phyloP scores from a whole-genome alignment of 192 early-diverging fungal genomes.

The Backusella westeae region DNA sequence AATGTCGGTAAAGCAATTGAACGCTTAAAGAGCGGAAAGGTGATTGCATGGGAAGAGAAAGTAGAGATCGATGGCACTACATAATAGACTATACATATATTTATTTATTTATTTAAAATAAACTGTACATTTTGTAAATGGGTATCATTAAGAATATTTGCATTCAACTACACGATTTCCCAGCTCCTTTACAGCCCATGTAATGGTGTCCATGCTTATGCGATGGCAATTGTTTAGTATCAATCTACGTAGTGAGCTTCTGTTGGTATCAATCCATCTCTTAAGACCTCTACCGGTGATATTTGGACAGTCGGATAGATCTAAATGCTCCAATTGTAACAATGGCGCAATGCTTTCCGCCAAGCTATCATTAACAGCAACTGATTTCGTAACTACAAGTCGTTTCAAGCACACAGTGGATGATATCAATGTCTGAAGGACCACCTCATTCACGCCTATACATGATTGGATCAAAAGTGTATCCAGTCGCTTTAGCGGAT shows the following conservation, averaged over 20 bases:
- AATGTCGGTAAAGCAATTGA: slow-evolving; percentile 40
- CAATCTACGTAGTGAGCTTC: neutral
- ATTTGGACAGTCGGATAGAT: slow-evolving; percentile 2
- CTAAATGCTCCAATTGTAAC: neutral
- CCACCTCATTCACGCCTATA: neutral
- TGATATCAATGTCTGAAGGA: neutral
- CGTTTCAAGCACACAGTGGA: neutral
- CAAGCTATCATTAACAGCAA: neutral
- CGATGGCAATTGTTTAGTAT: neutral
- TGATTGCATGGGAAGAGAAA: slow-evolving; percentile 18
- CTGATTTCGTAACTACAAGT: neutral
- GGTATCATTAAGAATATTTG: neutral
- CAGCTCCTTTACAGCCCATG: neutral
- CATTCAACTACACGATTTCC: neutral
- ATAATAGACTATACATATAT: neutral
- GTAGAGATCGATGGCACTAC: neutral
- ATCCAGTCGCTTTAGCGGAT: neutral
- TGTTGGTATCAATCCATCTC: neutral
- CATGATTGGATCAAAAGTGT: neutral
- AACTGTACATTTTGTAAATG: neutral
- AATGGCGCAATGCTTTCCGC: neutral
- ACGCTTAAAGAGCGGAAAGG: slow-evolving; percentile 36
- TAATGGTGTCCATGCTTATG: neutral
- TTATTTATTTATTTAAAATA: neutral
- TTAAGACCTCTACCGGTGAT: slow-evolving; percentile 15